Evolutionary conservation across 2,329 filamentous ascomycete genomes (phyloP).

Genomic region (Neofusicoccum laricinum): DNA sequence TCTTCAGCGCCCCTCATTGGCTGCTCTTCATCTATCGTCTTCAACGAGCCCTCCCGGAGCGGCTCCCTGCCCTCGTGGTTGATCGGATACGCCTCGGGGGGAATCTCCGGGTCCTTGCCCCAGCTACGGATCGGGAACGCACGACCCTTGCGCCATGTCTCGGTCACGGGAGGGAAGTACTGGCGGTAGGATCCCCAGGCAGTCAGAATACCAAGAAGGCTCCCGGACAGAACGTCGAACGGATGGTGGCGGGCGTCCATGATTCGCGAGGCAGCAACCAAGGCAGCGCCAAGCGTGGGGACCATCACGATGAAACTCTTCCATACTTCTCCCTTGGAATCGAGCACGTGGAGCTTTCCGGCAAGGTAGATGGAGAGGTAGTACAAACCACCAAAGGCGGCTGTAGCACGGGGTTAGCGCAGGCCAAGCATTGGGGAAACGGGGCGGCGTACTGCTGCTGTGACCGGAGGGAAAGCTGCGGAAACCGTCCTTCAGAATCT

Average conservation of each 20-base stretch:
- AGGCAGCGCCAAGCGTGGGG: conserved; percentile 52
- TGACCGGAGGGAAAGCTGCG: conserved; percentile 59
- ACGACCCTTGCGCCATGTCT: conserved; percentile 57
- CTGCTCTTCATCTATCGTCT: conserved; percentile 31
- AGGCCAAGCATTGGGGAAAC: not conserved
- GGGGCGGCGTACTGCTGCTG: conserved; percentile 47
- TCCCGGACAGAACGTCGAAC: conserved; percentile 59
- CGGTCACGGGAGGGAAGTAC: conserved; percentile 56
- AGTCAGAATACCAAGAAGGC: conserved; percentile 50
- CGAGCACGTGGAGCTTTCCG: conserved; percentile 59
- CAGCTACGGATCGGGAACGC: conserved; percentile 58
- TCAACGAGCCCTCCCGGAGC: conserved; percentile 25
- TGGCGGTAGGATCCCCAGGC: conserved; percentile 56
- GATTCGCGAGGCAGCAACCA: conserved; percentile 57
- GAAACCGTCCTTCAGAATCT: conserved; percentile 57
- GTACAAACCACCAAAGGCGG: conserved; percentile 57
- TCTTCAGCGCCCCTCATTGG: conserved; percentile 16
- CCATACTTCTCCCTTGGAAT: conserved; percentile 61
- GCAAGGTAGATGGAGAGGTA: conserved; percentile 59
- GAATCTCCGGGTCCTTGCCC: conserved; percentile 46
- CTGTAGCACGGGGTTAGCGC: conserved; percentile 33
- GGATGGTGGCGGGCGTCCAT: conserved; percentile 63
- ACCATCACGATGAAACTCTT: conserved; percentile 54
- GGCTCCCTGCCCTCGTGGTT: conserved; percentile 29
- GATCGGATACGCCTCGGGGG: conserved; percentile 22